Conservation (phyloP, 768 basidiomycete genomes). For the Psilocybe tampanensis region DNA sequence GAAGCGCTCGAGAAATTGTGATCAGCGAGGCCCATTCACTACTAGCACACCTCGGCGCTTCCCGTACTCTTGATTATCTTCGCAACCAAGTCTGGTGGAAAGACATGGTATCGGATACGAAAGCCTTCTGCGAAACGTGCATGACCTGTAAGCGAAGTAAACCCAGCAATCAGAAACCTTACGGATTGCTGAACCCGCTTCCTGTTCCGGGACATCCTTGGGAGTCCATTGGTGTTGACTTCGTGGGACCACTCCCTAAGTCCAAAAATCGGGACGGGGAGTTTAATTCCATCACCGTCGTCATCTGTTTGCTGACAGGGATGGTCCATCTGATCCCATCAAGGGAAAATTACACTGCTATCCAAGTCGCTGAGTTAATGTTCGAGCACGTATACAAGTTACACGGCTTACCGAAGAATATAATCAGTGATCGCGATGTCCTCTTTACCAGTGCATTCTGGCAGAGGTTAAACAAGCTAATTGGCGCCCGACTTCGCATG, state of each 20-base stretch:
- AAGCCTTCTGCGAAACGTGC: constrained; percentile 30
- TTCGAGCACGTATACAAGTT: constrained; percentile 35
- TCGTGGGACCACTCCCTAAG: constrained; percentile 15
- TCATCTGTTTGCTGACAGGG: constrained; percentile 26
- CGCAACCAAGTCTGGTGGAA: constrained; percentile 43
- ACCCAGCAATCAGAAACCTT: constrained; percentile 25
- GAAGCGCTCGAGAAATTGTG: constrained; percentile 27
- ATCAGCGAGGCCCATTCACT: constrained; percentile 40
- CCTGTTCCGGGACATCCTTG: constrained; percentile 27
- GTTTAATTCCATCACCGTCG: constrained; percentile 29
- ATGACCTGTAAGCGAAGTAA: constrained; percentile 22
- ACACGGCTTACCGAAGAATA: constrained; percentile 38
- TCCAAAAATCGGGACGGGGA: constrained; percentile 18
- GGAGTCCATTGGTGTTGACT: constrained; percentile 19
- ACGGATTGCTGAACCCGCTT: constrained; percentile 27
- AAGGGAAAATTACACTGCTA: constrained; percentile 27
- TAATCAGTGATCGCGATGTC: constrained; percentile 42
- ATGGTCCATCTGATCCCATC: constrained; percentile 29
- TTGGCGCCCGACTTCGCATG: constrained; percentile 24
- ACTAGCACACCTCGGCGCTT: constrained; percentile 36
- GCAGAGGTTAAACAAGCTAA: constrained; percentile 29
- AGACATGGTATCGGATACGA: constrained; percentile 28
- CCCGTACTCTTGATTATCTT: constrained; percentile 34
- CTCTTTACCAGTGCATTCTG: constrained; percentile 46
- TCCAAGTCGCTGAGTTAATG: constrained; percentile 35